Evolutionary conservation across 169 alveolate species (phyloP).

Genomic region (Perkinsus chesapeaki): DNA sequence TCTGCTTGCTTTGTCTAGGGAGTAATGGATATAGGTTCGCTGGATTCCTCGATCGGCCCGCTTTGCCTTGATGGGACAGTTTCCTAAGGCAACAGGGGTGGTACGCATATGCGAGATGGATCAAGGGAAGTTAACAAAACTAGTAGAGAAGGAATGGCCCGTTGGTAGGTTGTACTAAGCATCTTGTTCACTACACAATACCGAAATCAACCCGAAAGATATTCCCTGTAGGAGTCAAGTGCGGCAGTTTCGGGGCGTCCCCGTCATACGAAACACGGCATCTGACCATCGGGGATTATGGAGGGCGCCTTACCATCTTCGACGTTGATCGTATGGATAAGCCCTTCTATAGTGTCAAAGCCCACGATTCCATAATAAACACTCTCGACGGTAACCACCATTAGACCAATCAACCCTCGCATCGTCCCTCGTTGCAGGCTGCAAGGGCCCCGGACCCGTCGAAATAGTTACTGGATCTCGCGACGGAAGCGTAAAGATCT

Average conservation of each 20-base stretch:
- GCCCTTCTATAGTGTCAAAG: constrained; percentile 51
- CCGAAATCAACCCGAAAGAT: too few species aligned
- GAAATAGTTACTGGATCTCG: constrained; percentile 62
- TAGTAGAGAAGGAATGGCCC: constrained; percentile 14
- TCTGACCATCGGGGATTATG: constrained; percentile 64
- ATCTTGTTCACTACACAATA: too few species aligned
- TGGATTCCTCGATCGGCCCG: constrained; percentile 73
- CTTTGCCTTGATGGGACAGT: constrained; percentile 56
- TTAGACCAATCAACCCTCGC: neutral
- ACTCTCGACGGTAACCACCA: constrained; percentile 49
- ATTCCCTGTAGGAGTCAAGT: constrained; percentile 44
- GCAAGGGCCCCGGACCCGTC: constrained; percentile 69
- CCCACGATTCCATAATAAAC: constrained; percentile 63
- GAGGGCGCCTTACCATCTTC: constrained; percentile 58
- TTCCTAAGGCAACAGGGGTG: constrained; percentile 66
- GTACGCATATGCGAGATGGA: constrained; percentile 49
- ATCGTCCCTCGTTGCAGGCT: neutral
- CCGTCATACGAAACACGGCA: constrained; percentile 44
- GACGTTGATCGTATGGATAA: constrained; percentile 64
- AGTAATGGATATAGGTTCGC: neutral
- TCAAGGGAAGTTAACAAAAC: constrained; percentile 41
- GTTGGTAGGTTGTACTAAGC: neutral
- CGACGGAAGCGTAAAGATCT: constrained; percentile 65
- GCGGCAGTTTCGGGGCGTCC: constrained; percentile 46
- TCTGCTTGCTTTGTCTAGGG: too few species aligned